These are phyloP conservation scores for Aspergillus sp. DNA, from an alignment of 2,329 filamentous ascomycete genomes.

Conservation along the genomic window DNA sequence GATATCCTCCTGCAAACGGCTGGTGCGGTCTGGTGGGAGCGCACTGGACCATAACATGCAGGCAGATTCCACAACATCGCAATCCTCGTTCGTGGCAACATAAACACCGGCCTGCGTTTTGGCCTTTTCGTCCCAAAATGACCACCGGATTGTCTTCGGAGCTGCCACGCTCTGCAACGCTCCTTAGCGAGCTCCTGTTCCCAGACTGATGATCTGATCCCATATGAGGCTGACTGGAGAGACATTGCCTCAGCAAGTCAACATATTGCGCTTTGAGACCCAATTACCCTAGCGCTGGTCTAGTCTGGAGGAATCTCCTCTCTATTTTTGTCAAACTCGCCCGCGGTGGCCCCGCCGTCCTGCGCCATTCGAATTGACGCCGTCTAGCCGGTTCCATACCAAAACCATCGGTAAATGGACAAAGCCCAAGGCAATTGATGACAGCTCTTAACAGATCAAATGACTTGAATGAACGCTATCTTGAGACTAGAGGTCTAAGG, in stretches of 20 bases:
- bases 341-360: neutral
- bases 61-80: constrained; percentile 11
- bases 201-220: neutral
- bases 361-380: neutral
- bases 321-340: constrained; percentile 21
- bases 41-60: constrained; percentile 7
- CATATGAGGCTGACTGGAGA: neutral
- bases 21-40: neutral
- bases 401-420: neutral
- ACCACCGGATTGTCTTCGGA: neutral
- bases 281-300: constrained; percentile 7
- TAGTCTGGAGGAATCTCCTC: neutral
- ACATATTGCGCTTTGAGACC: neutral
- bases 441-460: neutral
- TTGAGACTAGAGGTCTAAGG: neutral
- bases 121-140: constrained; percentile 2
- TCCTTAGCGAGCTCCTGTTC: neutral
- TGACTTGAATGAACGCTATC: neutral
- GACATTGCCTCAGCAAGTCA: neutral
- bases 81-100: constrained; percentile 9
- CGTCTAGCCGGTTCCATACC: constrained; percentile 6
- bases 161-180: constrained; percentile 6
- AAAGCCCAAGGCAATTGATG: neutral
- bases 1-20: neutral
- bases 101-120: neutral